phyloP scores from a whole-genome alignment of 192 early-diverging fungal species.

The Mortierella claussenii region DNA sequence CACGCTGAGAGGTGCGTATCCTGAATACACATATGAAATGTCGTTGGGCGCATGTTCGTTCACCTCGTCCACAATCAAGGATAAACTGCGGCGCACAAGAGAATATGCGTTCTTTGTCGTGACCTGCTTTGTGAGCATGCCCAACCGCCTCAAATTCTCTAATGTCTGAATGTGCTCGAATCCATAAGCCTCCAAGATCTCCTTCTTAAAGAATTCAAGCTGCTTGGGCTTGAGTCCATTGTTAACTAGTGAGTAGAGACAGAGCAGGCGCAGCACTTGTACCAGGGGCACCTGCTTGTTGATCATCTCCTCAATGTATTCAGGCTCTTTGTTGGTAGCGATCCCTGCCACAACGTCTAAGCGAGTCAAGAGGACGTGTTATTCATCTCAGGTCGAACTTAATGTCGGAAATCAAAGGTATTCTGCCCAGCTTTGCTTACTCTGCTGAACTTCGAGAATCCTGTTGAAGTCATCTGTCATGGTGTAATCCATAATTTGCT shows the following conservation, averaged over 20 bases:
- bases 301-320: slow-evolving; percentile 90
- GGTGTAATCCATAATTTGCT: slow-evolving; percentile 83
- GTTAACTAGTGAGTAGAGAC: slow-evolving; percentile 85
- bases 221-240: slow-evolving; percentile 86
- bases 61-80: slow-evolving; percentile 88
- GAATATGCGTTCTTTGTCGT: slow-evolving; percentile 62
- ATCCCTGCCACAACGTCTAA: slow-evolving; percentile 80
- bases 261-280: slow-evolving; percentile 83
- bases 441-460: slow-evolving; percentile 91
- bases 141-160: slow-evolving; percentile 75
- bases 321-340: slow-evolving; percentile 69
- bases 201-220: slow-evolving; percentile 84
- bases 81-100: slow-evolving; percentile 73
- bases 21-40: slow-evolving; percentile 93
- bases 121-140: slow-evolving; percentile 69
- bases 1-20: slow-evolving; percentile 93
- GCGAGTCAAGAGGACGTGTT: slow-evolving; percentile 11
- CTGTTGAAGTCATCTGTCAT: slow-evolving; percentile 84
- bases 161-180: slow-evolving; percentile 89
- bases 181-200: slow-evolving; percentile 91
- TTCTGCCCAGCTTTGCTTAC: too few species aligned
- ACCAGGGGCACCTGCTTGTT: slow-evolving; percentile 76
- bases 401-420: too few species aligned
- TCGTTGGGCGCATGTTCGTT: slow-evolving; percentile 88
- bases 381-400: background rate